Base-by-base conservation (phyloP, 495 filamentous ascomycete genomes). In the Saxispiralis lemnorum region DNA sequence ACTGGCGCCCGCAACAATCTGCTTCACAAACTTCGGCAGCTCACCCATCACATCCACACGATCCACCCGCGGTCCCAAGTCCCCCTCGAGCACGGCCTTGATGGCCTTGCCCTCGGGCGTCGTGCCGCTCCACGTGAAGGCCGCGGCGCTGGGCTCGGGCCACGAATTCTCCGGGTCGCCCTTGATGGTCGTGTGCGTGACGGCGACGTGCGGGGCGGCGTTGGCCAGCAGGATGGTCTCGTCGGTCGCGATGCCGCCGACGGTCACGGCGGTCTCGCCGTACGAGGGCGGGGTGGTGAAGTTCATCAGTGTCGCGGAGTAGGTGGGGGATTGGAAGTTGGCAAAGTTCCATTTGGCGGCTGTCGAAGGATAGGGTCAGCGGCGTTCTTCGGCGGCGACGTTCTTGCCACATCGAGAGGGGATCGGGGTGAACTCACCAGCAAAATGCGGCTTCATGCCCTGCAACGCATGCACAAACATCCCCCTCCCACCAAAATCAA, bases 391-490 rank as follows among this genome's bases (percentile, higher is more conserved):
- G 12, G 44, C 12, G 13, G 19, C 43, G 39, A 41, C n/a, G n/a
- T n/a, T n/a, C n/a, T n/a, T n/a, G n/a, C n/a, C n/a, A n/a, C n/a
- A n/a, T n/a, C n/a, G n/a, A n/a, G n/a, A n/a, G n/a, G n/a, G n/a
- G n/a, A n/a, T n/a, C n/a, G n/a, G n/a, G n/a, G n/a, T 44, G 12
- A 19, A 31, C 65, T 45, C 70, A 81, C 78, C 78, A 33, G 85
- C 85, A 63, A 96, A 92, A 59, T 97, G 89, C 12, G 89, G 89
- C 68, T 96, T 97, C 92, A 96, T 96, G 51, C 85, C 89, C 60
- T 97, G 89, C 32, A 96, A 66, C 28, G 83, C 85, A 59, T 84
- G 77, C 50, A 75, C 66, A 60, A 85, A 82, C 48, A 92, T 62
- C 18, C 74, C 85, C 47, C 65, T 72, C 24, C 24, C 24, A 34